These are phyloP conservation scores for Fistulifera solaris DNA, from an alignment of 108 stramenopile genomes.

Conservation along the genomic window DNA sequence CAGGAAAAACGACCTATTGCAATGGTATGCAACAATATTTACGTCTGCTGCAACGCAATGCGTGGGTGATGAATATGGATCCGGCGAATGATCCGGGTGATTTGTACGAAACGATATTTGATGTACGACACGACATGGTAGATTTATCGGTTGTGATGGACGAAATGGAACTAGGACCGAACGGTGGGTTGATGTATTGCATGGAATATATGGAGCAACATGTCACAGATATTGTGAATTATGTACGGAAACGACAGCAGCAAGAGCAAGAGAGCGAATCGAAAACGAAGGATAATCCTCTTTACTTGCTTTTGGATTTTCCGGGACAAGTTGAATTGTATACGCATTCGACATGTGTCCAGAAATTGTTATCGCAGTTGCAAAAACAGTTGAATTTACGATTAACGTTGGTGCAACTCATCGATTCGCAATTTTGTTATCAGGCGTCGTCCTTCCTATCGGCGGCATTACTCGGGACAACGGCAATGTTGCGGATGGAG, in stretches of 20 bases:
- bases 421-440: slow-evolving; percentile 91
- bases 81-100: slow-evolving; percentile 83
- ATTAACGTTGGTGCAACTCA: slow-evolving; percentile 87
- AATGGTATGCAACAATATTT: slow-evolving; percentile 93
- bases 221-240: slow-evolving; percentile 32
- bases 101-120: slow-evolving; percentile 56
- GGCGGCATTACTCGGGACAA: slow-evolving; percentile 83
- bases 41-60: slow-evolving; percentile 55
- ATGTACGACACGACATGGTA: slow-evolving; percentile 77
- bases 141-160: slow-evolving; percentile 84
- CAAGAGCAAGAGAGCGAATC: slow-evolving; percentile 16
- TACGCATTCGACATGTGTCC: slow-evolving; percentile 76
- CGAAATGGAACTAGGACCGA: slow-evolving; percentile 87
- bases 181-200: slow-evolving; percentile 93
- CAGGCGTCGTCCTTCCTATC: slow-evolving; percentile 89
- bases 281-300: slow-evolving; percentile 5
- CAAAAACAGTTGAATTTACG: slow-evolving; percentile 72
- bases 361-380: slow-evolving; percentile 51
- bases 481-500: slow-evolving; percentile 92
- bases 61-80: slow-evolving; percentile 93
- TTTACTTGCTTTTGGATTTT: slow-evolving; percentile 89
- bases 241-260: slow-evolving; percentile 11
- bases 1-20: slow-evolving; percentile 97
- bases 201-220: slow-evolving; percentile 91
- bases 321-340: slow-evolving; percentile 98